Conservation (phyloP, 306 rosid genomes). For the Abrus precatorius region DNA sequence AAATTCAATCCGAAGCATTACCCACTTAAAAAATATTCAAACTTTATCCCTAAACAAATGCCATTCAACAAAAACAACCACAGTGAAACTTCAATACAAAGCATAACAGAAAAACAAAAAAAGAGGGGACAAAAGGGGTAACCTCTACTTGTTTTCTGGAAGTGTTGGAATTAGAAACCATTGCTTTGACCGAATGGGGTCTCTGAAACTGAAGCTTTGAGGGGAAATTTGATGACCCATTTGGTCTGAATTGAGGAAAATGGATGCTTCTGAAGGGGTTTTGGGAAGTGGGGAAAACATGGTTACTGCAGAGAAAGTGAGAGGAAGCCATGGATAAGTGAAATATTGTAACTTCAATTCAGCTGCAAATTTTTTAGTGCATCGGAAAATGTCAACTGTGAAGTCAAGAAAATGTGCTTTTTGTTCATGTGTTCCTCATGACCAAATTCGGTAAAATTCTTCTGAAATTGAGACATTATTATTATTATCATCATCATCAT, state of each 20-base stretch:
- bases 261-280: constrained; percentile 48
- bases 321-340: constrained; percentile 72
- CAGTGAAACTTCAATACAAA: constrained; percentile 39
- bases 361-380: constrained; percentile 17
- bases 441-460: constrained; percentile 9
- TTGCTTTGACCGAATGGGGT: constrained; percentile 50
- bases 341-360: constrained; percentile 21
- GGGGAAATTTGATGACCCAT: constrained; percentile 55
- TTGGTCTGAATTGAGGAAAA: constrained; percentile 51
- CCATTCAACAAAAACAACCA: constrained; percentile 36
- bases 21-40: not conserved
- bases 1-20: constrained; percentile 47
- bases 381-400: not conserved
- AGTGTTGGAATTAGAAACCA: constrained; percentile 66
- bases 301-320: constrained; percentile 59
- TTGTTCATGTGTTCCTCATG: not conserved
- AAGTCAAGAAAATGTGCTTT: not conserved
- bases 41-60: not conserved
- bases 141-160: constrained; percentile 78
- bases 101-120: not conserved
- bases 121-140: constrained; percentile 18
- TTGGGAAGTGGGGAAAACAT: constrained; percentile 55
- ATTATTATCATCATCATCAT: no score
- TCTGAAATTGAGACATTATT: no score
- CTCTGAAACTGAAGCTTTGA: constrained; percentile 54